Base-by-base conservation (phyloP, 176 grass and related monocot genomes). In the Echinochloa phyllopogon region DNA sequence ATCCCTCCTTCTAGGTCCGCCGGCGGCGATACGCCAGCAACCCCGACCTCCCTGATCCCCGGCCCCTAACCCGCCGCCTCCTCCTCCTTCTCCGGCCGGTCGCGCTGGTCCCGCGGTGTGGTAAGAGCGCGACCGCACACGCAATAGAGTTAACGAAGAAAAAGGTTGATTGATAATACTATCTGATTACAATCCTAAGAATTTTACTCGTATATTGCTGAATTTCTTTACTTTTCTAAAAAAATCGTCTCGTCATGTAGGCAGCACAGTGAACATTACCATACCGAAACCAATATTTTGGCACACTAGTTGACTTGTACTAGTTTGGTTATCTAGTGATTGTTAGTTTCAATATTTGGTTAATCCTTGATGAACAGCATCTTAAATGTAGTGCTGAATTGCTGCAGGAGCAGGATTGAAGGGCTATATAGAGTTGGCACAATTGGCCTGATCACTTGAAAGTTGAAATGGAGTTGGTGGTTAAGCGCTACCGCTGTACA, bases 401-500 rank as follows among this genome's bases (percentile, higher is more conserved):
- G 23, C 15, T 83, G 40, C 69, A 83, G 81, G 81, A 72, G 24
- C 68, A 73, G 55, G 68, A 72, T 38, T 73, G 55, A 23, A 45
- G 25, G 38, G 9, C 6, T 47, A 12, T 40, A 44, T 27, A 57
- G 39, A 37, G 4, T 37, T 73, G 52, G 8, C 40, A 47, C 59
- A 43, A 24, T 17, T 53, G 44, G 12, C 10, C 48, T 65, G 69
- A 33, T 15, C 4, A 41, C 12, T 27, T 43, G 77, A 60, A 21
- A 41, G 8, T 27, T 43, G 77, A 60, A 21, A 87, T 67, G 72
- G 83, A 91, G 79, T 75, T 97, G 52, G 89, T 97, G 29, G 89
- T 81, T 66, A 97, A 94, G 88, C 91, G 91, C 71, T 82, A 90
- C 65, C 89, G 94, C 40, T 97, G 94, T 85, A 97, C 89, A 6